Conservation (phyloP, 495 filamentous ascomycete species). For the Penicillium waksmanii region DNA sequence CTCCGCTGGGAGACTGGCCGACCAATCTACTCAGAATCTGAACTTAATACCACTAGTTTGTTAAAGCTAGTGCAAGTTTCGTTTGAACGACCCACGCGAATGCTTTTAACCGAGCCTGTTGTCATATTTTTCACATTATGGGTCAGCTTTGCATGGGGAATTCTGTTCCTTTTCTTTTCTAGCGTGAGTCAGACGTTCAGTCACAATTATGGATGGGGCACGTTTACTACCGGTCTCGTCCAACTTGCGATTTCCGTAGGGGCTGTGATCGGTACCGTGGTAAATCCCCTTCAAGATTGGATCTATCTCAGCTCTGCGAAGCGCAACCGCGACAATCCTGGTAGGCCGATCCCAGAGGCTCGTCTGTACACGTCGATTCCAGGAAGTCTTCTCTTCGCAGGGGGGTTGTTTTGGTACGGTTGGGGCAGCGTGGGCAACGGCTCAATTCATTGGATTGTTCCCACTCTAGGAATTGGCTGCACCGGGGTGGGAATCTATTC, state of each 20-base stretch:
- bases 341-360: conserved; percentile 43
- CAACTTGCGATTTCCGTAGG: conserved; percentile 49
- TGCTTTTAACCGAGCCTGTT: conserved; percentile 59
- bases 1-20: conserved; percentile 63
- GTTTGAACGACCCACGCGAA: conserved; percentile 48
- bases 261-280: conserved; percentile 42
- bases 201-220: conserved; percentile 42
- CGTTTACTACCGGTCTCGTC: conserved; percentile 37
- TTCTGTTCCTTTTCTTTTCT: conserved; percentile 52
- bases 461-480: conserved; percentile 37
- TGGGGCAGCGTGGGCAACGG: conserved; percentile 35
- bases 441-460: conserved; percentile 44
- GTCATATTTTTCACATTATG: conserved; percentile 56
- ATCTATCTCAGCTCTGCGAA: conserved; percentile 38
- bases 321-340: conserved; percentile 33
- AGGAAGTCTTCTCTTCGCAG: conserved; percentile 45
- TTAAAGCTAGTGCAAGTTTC: conserved; percentile 36
- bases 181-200: conserved; percentile 44
- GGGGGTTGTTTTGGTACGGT: conserved; percentile 48
- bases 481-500: conserved; percentile 46
- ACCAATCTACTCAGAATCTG: conserved; percentile 39
- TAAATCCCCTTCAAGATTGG: conserved; percentile 47
- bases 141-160: conserved; percentile 57
- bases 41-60: conserved; percentile 32
- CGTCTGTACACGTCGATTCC: conserved; percentile 44